Evolutionary conservation across 805 yeast species (phyloP).

Genomic region (Saccharomyces kudriavzevii): DNA sequence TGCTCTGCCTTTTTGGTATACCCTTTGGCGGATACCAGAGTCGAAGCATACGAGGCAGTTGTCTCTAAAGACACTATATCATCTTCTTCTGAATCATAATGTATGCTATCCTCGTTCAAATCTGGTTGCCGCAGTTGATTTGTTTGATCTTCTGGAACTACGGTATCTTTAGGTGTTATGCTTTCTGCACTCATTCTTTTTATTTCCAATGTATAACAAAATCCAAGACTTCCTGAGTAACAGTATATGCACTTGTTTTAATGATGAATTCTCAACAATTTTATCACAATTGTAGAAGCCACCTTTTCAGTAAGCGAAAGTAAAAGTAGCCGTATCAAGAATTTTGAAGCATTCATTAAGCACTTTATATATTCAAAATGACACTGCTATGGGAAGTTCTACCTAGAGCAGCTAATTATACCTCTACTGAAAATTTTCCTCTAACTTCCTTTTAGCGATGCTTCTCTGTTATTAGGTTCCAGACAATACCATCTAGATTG

Average conservation of each 20-base stretch:
- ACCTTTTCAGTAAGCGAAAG: neutral
- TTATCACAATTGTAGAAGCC: neutral
- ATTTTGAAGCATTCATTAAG: neutral
- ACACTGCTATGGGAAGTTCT: neutral
- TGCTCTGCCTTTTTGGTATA: neutral
- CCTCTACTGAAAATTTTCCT: neutral
- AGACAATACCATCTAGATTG: neutral
- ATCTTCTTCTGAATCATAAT: neutral
- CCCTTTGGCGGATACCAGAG: neutral
- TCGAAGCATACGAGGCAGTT: neutral
- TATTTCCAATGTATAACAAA: neutral
- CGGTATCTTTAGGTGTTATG: neutral
- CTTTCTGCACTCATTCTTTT: neutral
- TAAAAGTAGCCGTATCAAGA: neutral
- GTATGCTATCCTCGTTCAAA: neutral
- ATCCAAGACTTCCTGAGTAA: neutral
- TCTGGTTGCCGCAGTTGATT: neutral
- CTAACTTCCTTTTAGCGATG: neutral
- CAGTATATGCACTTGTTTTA: neutral
- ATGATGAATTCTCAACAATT: neutral
- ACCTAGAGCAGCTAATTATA: neutral
- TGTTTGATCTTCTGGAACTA: neutral
- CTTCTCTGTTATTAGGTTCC: neutral
- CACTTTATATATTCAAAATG: neutral
- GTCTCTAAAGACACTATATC: neutral